Evolutionary conservation across 2,329 filamentous ascomycete genomes (phyloP).

Genomic region (Ophioceras dolichostomum): DNA sequence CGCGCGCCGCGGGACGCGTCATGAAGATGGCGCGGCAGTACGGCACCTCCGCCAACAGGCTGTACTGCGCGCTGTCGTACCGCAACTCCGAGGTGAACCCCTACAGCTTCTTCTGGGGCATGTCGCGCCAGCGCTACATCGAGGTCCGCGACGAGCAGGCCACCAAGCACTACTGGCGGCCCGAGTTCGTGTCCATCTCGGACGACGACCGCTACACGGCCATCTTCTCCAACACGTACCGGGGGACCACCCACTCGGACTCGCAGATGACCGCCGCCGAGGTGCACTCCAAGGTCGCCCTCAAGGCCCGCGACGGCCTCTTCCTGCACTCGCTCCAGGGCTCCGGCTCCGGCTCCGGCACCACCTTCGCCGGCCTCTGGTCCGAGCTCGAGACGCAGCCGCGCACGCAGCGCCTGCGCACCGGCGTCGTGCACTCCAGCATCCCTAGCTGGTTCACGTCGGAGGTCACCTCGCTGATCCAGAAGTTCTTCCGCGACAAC

Average conservation of each 20-base stretch:
- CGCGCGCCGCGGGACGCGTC: too few relatives aligned
- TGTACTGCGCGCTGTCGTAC: not conserved
- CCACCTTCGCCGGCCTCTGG: not conserved
- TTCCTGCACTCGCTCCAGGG: conserved; percentile 1
- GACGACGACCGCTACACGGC: not conserved
- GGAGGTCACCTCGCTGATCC: not conserved
- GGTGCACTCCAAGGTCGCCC: not conserved
- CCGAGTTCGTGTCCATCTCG: not conserved
- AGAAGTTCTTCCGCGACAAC: not conserved
- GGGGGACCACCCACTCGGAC: not conserved
- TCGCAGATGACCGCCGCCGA: not conserved
- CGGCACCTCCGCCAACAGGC: not conserved
- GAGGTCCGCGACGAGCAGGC: not conserved
- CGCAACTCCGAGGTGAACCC: not conserved
- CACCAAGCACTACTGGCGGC: conserved; percentile 1
- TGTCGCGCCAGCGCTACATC: not conserved
- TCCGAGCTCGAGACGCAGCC: not conserved
- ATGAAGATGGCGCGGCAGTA: not conserved
- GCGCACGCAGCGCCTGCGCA: not conserved
- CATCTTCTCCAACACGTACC: not conserved
- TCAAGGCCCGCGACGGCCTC: not conserved
- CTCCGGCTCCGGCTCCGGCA: not conserved
- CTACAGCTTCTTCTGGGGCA: not conserved
- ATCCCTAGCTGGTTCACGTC: not conserved
- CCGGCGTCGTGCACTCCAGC: not conserved